These are phyloP conservation scores for Allomyces arbusculus DNA, from an alignment of 192 early-diverging fungal genomes.

Conservation along the genomic window DNA sequence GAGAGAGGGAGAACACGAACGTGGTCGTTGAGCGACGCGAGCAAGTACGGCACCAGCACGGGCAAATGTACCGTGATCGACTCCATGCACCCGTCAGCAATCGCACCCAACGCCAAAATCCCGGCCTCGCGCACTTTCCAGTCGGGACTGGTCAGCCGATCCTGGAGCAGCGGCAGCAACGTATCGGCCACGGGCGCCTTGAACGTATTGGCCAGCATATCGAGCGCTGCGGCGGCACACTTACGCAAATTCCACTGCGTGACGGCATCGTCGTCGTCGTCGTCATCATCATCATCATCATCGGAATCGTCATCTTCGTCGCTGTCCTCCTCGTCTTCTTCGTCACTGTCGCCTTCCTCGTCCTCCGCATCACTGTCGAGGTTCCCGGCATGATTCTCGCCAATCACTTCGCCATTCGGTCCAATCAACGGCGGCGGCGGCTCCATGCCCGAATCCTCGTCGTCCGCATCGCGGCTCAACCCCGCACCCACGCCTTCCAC, in stretches of 20 bases:
- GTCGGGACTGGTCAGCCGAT: constrained; percentile 57
- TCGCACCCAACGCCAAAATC: constrained; percentile 89
- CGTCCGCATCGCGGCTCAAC: too few relatives aligned
- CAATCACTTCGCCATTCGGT: too few relatives aligned
- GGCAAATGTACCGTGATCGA: constrained; percentile 80
- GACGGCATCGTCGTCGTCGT: constrained; percentile 67
- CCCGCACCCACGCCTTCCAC: too few relatives aligned
- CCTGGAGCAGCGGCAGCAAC: constrained; percentile 68
- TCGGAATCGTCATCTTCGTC: constrained; percentile 53
- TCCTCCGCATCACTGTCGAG: constrained; percentile 5
- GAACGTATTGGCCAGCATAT: constrained; percentile 82
- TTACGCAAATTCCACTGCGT: constrained; percentile 96
- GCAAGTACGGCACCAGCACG: constrained; percentile 65
- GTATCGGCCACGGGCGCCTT: constrained; percentile 60
- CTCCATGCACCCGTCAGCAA: constrained; percentile 82
- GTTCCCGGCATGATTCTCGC: too few relatives aligned
- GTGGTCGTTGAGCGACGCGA: constrained; percentile 58
- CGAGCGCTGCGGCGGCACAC: constrained; percentile 89
- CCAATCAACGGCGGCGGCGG: too few relatives aligned
- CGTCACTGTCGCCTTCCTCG: constrained; percentile 8
- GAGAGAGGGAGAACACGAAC: not conserved
- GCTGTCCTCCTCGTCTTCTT: too few relatives aligned
- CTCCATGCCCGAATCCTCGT: too few relatives aligned
- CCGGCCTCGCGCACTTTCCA: constrained; percentile 89
- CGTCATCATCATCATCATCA: constrained; percentile 61